Conservation (phyloP, 768 basidiomycete genomes). For the Glaciozyma antarctica region DNA sequence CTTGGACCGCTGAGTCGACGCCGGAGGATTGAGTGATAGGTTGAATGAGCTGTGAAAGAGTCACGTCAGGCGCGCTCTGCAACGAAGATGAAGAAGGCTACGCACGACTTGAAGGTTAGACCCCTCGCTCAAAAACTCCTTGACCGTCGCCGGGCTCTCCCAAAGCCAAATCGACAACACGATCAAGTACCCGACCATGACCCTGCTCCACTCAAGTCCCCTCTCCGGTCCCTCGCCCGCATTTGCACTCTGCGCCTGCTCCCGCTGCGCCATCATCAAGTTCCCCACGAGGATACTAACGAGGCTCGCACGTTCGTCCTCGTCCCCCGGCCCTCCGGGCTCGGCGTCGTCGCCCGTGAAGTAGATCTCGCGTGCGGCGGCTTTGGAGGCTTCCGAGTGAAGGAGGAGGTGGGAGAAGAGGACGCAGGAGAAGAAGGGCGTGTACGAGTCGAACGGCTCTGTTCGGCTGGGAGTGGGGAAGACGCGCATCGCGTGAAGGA, state of each 20-base stretch:
- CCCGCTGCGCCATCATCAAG: conserved; percentile 73
- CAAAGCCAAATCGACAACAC: conserved; percentile 87
- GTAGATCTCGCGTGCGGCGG: conserved; percentile 41
- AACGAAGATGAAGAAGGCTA: conserved; percentile 22
- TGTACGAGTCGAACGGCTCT: conserved; percentile 46
- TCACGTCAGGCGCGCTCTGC: background rate
- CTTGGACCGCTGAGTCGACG: conserved; percentile 74
- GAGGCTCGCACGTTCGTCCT: conserved; percentile 53
- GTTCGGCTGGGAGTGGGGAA: conserved; percentile 41
- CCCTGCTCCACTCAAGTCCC: conserved; percentile 76
- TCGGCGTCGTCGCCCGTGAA: conserved; percentile 35
- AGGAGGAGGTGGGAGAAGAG: conserved; percentile 72
- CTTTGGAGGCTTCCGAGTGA: conserved; percentile 45
- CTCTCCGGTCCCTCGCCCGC: conserved; percentile 52
- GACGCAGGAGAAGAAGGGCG: conserved; percentile 51
- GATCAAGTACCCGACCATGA: conserved; percentile 75
- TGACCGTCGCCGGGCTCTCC: conserved; percentile 82
- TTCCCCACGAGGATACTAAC: conserved; percentile 83
- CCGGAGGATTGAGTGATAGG: conserved; percentile 85
- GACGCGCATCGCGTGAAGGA: conserved; percentile 40
- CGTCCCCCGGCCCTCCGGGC: conserved; percentile 39
- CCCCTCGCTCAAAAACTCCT: conserved; percentile 74
- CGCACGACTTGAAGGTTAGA: conserved; percentile 83
- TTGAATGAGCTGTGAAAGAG: conserved; percentile 63
- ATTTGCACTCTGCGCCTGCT: conserved; percentile 42